A percentile compares a stretch with the other conserved stretches of the same genome.
Evolutionary conservation across 352 stramenopile genomes (phyloP).

Genomic region (Globisporangium paroecandrum): DNA sequence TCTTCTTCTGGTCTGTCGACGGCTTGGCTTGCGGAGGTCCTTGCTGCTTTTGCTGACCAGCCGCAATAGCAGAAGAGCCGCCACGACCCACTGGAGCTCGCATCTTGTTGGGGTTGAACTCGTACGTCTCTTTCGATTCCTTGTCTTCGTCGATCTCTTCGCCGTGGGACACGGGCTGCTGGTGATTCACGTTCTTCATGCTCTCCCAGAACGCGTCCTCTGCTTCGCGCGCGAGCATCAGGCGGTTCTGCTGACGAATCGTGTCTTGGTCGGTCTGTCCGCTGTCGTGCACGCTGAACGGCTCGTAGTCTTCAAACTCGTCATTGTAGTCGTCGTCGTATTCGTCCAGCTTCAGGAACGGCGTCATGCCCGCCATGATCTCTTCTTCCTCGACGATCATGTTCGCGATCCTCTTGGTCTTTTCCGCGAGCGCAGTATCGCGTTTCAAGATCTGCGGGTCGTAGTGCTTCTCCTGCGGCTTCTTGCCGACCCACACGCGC

Average conservation of each 20-base stretch:
- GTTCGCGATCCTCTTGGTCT: slow-evolving; percentile 48
- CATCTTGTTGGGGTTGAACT: slow-evolving; percentile 13
- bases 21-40: slow-evolving; percentile 21
- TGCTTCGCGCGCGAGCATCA: slow-evolving; percentile 47
- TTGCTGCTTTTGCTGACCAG: slow-evolving; percentile 17
- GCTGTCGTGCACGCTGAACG: slow-evolving; percentile 48
- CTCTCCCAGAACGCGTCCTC: slow-evolving; percentile 69
- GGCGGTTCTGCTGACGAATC: slow-evolving; percentile 52
- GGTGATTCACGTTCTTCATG: slow-evolving; percentile 62
- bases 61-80: neutral
- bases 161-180: slow-evolving; percentile 5
- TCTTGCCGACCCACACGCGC: slow-evolving; percentile 67
- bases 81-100: neutral
- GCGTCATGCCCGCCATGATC: slow-evolving; percentile 24
- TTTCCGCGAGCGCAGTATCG: slow-evolving; percentile 41
- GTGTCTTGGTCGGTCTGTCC: slow-evolving; percentile 45
- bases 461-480: slow-evolving; percentile 50
- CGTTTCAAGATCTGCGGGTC: slow-evolving; percentile 51
- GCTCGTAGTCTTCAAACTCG: slow-evolving; percentile 80
- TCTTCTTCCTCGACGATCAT: slow-evolving; percentile 55
- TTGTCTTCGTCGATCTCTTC: slow-evolving; percentile 20
- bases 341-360: slow-evolving; percentile 36
- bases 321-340: slow-evolving; percentile 87
- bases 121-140: slow-evolving; percentile 29
- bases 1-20: slow-evolving; percentile 14